Evolutionary conservation across 495 filamentous ascomycete genomes (phyloP), one percentile per base, ranked within the genome.

Genomic region (Xylaria bambusicola): DNA sequence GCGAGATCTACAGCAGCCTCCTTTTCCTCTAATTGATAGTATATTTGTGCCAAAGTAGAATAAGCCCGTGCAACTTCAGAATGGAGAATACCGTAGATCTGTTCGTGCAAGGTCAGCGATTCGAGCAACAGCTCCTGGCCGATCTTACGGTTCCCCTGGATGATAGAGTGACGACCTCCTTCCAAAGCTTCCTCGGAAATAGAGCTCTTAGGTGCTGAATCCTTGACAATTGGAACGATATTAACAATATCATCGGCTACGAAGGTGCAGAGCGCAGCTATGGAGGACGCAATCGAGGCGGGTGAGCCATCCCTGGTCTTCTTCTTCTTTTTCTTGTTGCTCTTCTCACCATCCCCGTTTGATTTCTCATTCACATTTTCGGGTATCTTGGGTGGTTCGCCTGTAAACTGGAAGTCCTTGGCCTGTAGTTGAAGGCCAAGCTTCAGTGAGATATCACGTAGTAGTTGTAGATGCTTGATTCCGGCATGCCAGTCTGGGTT

Each of bases 61-160:
- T 99, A 99, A 33, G 96, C 87, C 71, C 93, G 86, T 54, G 93
- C 93, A 63, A 98, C 93, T 75, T 99, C 95, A 10, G 95, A 92
- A 71, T 99, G 95, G 21, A 99, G 82, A 40, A 97, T 92, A 57
- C 95, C 95, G 67, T 99, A 99, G 67, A 99, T 97, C 74, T 99
- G 95, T 76, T 99, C 95, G 67, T 99, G 92, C 29, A 99, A 81
- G 46, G 94, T 96, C 60, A 99, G 80, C 20, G 92, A 96, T 71
- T 99, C 95, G 45, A 98, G 79, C 36, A 99, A 84, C 50, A 99
- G 84, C 71, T 98, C 94, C 76, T 97, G 93, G 51, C 95, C 95
- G 47, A 98, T 82, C 72, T 96, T 93, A 77, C 93, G 92, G 76
- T 98, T 90, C 69, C 91, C 88, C 70, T 97, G 93, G 72, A 91